Evolutionary conservation across 148 eudicot species (phyloP), one percentile per base, ranked within the genome.

Genomic region (Camellia sinensis): DNA sequence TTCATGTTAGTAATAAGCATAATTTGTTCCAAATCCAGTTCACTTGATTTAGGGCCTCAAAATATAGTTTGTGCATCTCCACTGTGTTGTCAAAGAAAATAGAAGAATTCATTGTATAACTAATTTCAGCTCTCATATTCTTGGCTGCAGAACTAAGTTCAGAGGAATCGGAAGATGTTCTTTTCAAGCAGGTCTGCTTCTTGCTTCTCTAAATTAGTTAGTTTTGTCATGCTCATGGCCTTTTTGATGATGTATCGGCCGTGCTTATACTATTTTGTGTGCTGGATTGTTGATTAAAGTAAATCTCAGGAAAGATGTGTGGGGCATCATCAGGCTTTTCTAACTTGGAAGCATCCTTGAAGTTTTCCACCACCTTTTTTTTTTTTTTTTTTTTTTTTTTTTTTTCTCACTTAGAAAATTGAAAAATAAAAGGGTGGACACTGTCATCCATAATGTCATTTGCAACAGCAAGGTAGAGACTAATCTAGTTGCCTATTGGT

Each of bases 101-200:
- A 43, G 41, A 64, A 21, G 15, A 8, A 7, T 71, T 77, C 52
- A 52, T 62, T 62, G 67, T 14, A 53, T 29, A 53, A 29, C 80
- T 82, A 5, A 76, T 71, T 15, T 66, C 62, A 70, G 41, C 40
- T 50, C 37, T 29, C 5, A 3, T 45, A 43, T 60, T 78, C 73
- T 78, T 77, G 53, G 68, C 75, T 90, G 88, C 97, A 96, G 99
- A 92, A 71, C 72, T 96, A 83, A 85, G 92, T 76, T 85, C 86
- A 76, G 99, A 96, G 80, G 99, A 96, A 82, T 82, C 89, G 1
- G 93, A 96, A 85, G 99, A 96, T 85, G 94, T 96, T 83, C 90
- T 89, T 74, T 96, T 96, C 79, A 96, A 96, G 82, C 92, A 93
- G 95, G 99, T 96, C 44, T 77, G 86, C 57, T 70, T 67, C 68